Conservation (phyloP, 1,284 basidiomycete species). For the Malassezia equina region DNA sequence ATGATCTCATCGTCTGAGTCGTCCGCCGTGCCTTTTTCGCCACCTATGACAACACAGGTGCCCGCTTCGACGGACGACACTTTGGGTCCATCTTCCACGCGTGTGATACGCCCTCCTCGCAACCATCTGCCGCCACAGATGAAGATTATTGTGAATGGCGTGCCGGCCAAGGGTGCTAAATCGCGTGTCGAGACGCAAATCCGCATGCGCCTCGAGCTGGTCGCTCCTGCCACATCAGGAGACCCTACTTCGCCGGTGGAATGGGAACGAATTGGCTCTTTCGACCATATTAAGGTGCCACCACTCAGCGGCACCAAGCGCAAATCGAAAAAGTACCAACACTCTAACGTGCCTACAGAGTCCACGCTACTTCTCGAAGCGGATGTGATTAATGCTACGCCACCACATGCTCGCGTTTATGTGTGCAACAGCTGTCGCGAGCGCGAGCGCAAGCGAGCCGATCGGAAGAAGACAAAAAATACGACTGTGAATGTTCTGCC, state of each 20-base stretch:
- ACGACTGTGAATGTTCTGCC: constrained; percentile 19
- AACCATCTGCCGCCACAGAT: constrained; percentile 28
- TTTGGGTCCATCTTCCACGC: constrained; percentile 29
- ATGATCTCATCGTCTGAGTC: background rate
- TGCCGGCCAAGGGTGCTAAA: constrained; percentile 75
- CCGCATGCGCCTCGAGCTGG: constrained; percentile 43
- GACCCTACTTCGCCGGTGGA: constrained; percentile 15
- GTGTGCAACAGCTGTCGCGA: constrained; percentile 61
- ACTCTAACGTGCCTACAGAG: constrained; percentile 36
- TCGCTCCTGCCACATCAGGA: constrained; percentile 48
- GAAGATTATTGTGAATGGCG: constrained; percentile 61
- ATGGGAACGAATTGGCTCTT: constrained; percentile 45
- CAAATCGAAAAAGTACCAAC: constrained; percentile 63
- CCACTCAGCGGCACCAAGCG: constrained; percentile 46
- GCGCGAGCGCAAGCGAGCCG: constrained; percentile 51
- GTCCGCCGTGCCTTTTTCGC: background rate
- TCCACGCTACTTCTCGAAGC: constrained; percentile 46
- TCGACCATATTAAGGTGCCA: constrained; percentile 45
- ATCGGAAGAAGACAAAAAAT: constrained; percentile 35
- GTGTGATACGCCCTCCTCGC: constrained; percentile 29
- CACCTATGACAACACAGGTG: background rate
- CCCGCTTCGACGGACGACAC: constrained; percentile 21
- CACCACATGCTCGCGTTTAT: constrained; percentile 61
- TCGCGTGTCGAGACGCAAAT: constrained; percentile 76
- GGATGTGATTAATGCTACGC: constrained; percentile 55